Evolutionary conservation across 345 rosid species (phyloP), one percentile per base, ranked within the genome.

Genomic region (Moricandia arvensis): DNA sequence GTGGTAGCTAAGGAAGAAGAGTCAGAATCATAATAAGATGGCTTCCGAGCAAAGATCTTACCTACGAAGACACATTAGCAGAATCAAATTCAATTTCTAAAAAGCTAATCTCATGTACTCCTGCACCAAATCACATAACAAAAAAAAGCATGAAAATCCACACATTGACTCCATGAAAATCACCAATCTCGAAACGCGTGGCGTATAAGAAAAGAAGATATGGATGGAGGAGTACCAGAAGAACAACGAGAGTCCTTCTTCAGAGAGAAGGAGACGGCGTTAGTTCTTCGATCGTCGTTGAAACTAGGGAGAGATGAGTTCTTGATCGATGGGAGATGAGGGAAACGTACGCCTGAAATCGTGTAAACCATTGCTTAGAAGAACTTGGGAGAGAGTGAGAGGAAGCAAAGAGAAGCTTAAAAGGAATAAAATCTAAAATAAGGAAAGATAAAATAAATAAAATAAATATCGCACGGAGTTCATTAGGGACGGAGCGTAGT

Each of bases 41-140:
- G 84, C 71, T 82, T 89, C 75, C 80, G 85, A 78, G 86, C 88
- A 79, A 82, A 80, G 54, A 87, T 78, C 86, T 86, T 91, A 83
- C 91, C 97, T 91, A 53, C 15, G 13, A 63, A 16, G 6, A 27
- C 0, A 63, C n/a, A n/a, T 16, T 33, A 65, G 21, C 84, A 88
- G 75, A 73, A 82, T 72, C 54, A 68, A 69, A 77, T 86, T 68
- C 18, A 63, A n/a, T 31, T 59, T 33, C 8, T 45, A 15, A n/a
- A 21, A 9, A 60, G 31, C 31, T 29, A 33, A 33, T 38, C 6
- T 38, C 11, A 3, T 21, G 24, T 21, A 21, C 24, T 21, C 45
- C 45, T 38, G 4, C 45, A 60, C 24, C 53, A 60, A 68, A 59
- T 63, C 34, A 27, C 17, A 27, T 35, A 58, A 58, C 31, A 4